These are phyloP conservation scores for Clonostachys rosea DNA, from an alignment of 2,329 filamentous ascomycete species.

Conservation along the genomic window DNA sequence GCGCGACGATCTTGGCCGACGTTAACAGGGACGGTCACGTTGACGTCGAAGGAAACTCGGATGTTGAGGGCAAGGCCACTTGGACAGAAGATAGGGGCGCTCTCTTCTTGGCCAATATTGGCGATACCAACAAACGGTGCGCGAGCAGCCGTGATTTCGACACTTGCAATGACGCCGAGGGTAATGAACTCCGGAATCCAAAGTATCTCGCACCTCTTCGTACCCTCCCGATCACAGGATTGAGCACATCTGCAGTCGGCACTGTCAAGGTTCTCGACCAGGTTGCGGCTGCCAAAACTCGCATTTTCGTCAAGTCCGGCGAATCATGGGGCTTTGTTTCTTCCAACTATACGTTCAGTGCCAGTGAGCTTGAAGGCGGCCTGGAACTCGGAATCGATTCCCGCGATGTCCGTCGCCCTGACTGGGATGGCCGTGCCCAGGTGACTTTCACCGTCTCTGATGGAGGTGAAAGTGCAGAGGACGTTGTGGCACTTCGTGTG, in stretches of 20 bases:
- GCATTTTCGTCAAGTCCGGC: conserved; percentile 15
- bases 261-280: conserved; percentile 7
- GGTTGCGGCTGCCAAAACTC: conserved; percentile 10
- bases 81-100: conserved; percentile 18
- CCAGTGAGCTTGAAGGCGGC: conserved; percentile 16
- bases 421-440: conserved; percentile 19
- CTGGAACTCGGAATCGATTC: conserved; percentile 28
- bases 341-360: conserved; percentile 17
- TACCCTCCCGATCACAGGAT: conserved; percentile 15
- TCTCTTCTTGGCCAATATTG: conserved; percentile 29
- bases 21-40: conserved; percentile 25
- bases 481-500: conserved; percentile 23
- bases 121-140: conserved; percentile 22
- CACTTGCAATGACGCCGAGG: conserved; percentile 27
- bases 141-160: conserved; percentile 17
- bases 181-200: conserved; percentile 19
- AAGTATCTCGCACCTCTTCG: conserved; percentile 21
- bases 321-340: conserved; percentile 17
- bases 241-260: conserved; percentile 9
- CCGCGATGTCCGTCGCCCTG: conserved; percentile 15
- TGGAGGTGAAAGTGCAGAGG: conserved; percentile 6
- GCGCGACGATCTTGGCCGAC: conserved; percentile 17
- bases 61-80: conserved; percentile 12
- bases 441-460: conserved; percentile 20
- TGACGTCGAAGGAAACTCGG: conserved; percentile 12